phyloP scores from a whole-genome alignment of 129 eudicot species.

The Flaveria sonorensis region DNA sequence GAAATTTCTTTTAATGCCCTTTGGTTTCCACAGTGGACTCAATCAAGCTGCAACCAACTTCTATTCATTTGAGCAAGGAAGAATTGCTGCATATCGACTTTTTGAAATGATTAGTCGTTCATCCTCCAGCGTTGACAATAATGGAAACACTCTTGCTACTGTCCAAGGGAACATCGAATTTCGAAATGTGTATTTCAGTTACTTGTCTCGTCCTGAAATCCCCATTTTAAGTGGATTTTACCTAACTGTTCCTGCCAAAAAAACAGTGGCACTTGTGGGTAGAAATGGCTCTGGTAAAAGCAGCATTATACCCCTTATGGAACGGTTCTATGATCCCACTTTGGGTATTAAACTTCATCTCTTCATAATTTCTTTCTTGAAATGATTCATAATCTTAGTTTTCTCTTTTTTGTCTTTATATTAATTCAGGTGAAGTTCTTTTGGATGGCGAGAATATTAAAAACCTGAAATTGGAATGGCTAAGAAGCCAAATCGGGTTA shows the following conservation, averaged over 20 bases:
- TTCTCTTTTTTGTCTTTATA: constrained; percentile 13
- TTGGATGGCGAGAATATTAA: constrained; percentile 95
- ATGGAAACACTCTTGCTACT: constrained; percentile 66
- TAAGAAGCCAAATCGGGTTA: constrained; percentile 91
- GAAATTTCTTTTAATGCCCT: constrained; percentile 21
- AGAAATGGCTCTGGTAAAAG: constrained; percentile 99
- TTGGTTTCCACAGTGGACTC: constrained; percentile 60
- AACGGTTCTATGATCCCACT: constrained; percentile 95
- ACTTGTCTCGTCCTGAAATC: constrained; percentile 92
- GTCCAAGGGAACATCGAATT: constrained; percentile 94
- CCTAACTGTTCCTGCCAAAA: constrained; percentile 92
- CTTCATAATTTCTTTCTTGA: constrained; percentile 6
- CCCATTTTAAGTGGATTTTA: constrained; percentile 95
- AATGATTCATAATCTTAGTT: constrained; percentile 10
- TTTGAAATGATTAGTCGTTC: constrained; percentile 98
- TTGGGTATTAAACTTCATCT: constrained; percentile 57
- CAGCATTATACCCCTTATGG: constrained; percentile 95
- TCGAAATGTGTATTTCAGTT: constrained; percentile 92
- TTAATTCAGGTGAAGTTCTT: constrained; percentile 75
- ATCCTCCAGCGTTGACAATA: constrained; percentile 70
- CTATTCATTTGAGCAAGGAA: constrained; percentile 97
- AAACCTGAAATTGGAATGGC: constrained; percentile 88
- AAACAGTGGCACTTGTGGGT: constrained; percentile 96
- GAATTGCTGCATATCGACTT: constrained; percentile 94
- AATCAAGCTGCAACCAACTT: constrained; percentile 98